These are phyloP conservation scores for Talaromyces ruber DNA, from an alignment of 495 filamentous ascomycete genomes.

Conservation along the genomic window DNA sequence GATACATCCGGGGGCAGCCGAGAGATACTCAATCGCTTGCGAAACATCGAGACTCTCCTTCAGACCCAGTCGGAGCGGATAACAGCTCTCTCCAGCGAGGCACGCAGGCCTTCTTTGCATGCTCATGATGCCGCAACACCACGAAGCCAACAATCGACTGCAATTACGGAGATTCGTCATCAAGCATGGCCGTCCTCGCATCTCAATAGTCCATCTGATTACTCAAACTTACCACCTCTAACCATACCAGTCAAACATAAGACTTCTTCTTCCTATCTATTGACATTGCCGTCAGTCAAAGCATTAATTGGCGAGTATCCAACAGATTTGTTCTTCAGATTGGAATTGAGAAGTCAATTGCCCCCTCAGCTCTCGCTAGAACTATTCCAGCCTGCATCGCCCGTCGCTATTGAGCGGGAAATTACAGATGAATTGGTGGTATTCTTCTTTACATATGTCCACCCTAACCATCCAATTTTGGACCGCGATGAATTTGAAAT, in stretches of 20 bases:
- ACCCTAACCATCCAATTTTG: slow-evolving; percentile 24
- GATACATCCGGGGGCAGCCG: slow-evolving; percentile 3
- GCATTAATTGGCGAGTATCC: slow-evolving; percentile 5
- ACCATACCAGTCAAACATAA: slow-evolving; percentile 7
- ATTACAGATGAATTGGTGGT: slow-evolving; percentile 15
- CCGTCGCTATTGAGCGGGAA: slow-evolving; percentile 11
- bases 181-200: background rate
- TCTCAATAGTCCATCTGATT: background rate
- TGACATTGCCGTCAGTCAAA: slow-evolving; percentile 2
- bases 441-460: slow-evolving; percentile 22
- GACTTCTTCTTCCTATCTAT: slow-evolving; percentile 3
- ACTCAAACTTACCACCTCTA: slow-evolving; percentile 1
- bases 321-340: slow-evolving; percentile 5
- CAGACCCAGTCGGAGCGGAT: background rate
- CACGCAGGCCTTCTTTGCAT: background rate
- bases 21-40: slow-evolving; percentile 1
- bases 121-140: background rate
- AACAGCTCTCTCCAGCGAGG: background rate
- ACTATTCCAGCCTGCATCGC: background rate
- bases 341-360: background rate
- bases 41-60: background rate
- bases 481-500: slow-evolving; percentile 16
- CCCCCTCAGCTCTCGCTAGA: background rate
- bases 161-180: background rate
- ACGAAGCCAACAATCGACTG: background rate